A percentile compares a stretch with the other conserved stretches of the same genome.
These are phyloP conservation scores for Fusarium oligoseptatum DNA, from an alignment of 2,329 filamentous ascomycete genomes.

Conservation along the genomic window DNA sequence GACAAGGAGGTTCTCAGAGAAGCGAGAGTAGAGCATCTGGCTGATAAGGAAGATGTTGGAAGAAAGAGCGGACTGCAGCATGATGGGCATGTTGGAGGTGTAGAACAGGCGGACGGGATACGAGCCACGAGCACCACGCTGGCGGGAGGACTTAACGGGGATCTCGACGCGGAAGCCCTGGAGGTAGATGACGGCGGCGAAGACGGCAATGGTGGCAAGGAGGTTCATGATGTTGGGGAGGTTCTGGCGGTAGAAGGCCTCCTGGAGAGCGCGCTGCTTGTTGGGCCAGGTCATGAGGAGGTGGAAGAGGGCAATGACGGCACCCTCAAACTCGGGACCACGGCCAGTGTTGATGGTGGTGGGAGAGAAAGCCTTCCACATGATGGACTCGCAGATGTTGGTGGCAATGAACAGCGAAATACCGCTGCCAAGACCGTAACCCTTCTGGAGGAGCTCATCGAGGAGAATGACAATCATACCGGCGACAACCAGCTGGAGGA, in stretches of 20 bases:
- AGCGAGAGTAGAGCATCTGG: conserved; percentile 99
- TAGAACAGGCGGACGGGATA: conserved; percentile 99
- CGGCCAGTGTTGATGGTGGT: conserved; percentile 99
- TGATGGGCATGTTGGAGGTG: conserved; percentile 99
- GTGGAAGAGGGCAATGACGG: conserved; percentile 97
- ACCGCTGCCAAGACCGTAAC: conserved; percentile 97
- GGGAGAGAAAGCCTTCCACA: conserved; percentile 99
- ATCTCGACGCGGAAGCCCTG: conserved; percentile 99
- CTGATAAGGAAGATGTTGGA: conserved; percentile 99
- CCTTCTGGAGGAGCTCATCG: conserved; percentile 99
- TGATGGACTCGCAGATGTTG: conserved; percentile 99
- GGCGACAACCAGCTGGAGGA: conserved; percentile 97
- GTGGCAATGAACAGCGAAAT: conserved; percentile 99
- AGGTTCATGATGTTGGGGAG: conserved; percentile 99
- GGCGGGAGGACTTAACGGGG: conserved; percentile 98
- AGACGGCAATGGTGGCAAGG: conserved; percentile 90
- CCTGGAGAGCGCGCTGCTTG: conserved; percentile 98
- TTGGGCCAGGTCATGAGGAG: conserved; percentile 98
- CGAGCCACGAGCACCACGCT: conserved; percentile 97
- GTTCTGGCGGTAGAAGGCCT: conserved; percentile 99
- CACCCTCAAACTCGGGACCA: conserved; percentile 98
- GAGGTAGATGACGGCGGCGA: conserved; percentile 98
- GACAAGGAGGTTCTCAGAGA: conserved; percentile 98
- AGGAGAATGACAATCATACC: conserved; percentile 99
- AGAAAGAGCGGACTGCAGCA: conserved; percentile 98